Percentiles rank a stretch among this genome's conserved stretches.
These are phyloP conservation scores for Acanthamoeba royreba DNA, from an alignment of 208 protist species.

Conservation along the genomic window DNA sequence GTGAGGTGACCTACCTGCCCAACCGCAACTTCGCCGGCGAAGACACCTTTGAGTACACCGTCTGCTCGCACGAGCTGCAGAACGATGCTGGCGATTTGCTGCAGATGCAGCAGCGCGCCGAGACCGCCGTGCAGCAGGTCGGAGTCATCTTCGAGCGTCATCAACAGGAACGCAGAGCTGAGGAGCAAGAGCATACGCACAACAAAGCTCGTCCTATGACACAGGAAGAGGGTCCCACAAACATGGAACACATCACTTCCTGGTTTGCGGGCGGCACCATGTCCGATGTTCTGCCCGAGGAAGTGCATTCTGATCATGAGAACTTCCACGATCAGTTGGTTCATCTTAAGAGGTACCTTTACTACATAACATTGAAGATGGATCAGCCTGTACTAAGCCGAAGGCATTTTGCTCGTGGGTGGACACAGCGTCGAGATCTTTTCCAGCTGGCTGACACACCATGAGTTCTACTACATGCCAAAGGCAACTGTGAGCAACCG, in stretches of 20 bases:
- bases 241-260: neutral
- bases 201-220: neutral
- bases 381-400: no score
- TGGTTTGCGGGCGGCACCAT: neutral
- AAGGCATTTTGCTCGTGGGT: neutral
- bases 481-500: neutral
- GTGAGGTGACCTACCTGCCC: neutral
- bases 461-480: neutral
- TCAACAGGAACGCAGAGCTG: neutral
- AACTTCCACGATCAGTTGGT: neutral
- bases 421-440: neutral
- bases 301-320: neutral
- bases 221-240: neutral
- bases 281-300: neutral
- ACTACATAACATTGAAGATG: neutral
- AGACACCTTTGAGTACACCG: neutral
- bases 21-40: slow-evolving; percentile 5
- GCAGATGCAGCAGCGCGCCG: neutral
- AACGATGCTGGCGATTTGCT: neutral
- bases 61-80: neutral
- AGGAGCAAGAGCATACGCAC: no score
- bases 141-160: neutral
- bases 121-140: neutral
- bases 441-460: neutral
- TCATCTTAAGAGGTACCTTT: neutral